Percentiles rank a stretch among this genome's conserved stretches.
phyloP scores from a whole-genome alignment of 2,329 filamentous ascomycete genomes.

The Falciphora oryzae region DNA sequence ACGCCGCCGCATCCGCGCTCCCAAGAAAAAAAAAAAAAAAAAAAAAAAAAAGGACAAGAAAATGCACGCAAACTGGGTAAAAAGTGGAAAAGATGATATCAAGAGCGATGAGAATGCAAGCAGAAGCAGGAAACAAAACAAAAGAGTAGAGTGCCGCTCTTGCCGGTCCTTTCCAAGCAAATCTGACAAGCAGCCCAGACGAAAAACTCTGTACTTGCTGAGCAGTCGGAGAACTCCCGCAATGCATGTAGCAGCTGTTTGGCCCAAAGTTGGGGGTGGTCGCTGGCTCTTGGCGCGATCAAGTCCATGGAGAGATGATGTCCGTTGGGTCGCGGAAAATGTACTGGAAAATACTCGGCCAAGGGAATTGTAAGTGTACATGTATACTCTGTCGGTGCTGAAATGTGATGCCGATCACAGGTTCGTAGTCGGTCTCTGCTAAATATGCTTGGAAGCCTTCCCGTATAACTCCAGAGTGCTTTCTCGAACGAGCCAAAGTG shows the following conservation, averaged over 20 bases:
- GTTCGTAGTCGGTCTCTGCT: neutral
- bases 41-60: neutral
- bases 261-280: neutral
- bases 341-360: neutral
- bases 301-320: neutral
- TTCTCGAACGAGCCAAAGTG: neutral
- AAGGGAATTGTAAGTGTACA: neutral
- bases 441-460: neutral
- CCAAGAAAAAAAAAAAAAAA: no score
- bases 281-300: neutral
- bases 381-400: neutral
- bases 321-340: neutral
- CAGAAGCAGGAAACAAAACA: neutral
- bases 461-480: neutral
- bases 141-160: neutral
- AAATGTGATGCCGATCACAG: neutral
- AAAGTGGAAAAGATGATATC: neutral
- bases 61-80: neutral
- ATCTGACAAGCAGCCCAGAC: neutral
- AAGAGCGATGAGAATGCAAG: neutral
- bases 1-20: neutral
- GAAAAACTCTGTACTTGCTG: neutral
- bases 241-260: neutral
- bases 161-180: neutral
- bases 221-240: neutral